Conservation (phyloP, 1,284 basidiomycete species). For the Sanghuangporus sanghuang region DNA sequence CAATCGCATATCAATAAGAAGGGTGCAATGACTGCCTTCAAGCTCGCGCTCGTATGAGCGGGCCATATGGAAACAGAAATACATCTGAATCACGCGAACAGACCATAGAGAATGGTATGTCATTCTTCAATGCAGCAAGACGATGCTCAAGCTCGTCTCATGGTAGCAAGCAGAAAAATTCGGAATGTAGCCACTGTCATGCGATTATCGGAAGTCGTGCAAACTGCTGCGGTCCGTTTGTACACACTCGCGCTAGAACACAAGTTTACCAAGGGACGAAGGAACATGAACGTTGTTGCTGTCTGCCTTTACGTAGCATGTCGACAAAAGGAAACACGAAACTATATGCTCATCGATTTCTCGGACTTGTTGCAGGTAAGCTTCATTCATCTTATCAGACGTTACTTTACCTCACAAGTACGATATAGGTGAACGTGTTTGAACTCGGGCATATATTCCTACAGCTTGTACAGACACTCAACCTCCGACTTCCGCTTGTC, state of each 20-base stretch:
- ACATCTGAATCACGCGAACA: conserved; percentile 79
- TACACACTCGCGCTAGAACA: conserved; percentile 94
- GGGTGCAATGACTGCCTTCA: not conserved
- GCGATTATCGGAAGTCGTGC: conserved; percentile 75
- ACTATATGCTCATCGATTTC: conserved; percentile 99
- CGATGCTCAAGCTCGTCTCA: conserved; percentile 7
- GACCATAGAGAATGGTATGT: conserved; percentile 78
- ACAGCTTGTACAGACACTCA: conserved; percentile 87
- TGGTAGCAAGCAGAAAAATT: conserved; percentile 76
- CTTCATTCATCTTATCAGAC: not conserved
- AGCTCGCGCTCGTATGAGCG: conserved; percentile 78
- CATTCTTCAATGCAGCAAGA: not conserved
- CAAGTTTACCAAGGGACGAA: conserved; percentile 90
- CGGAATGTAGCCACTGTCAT: conserved; percentile 76
- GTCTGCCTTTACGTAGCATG: conserved; percentile 96
- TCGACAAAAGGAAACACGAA: conserved; percentile 83
- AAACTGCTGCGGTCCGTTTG: conserved; percentile 79
- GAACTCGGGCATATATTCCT: conserved; percentile 96
- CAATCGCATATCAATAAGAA: conserved; percentile 6
- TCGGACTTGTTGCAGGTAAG: conserved; percentile 82
- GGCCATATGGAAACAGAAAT: conserved; percentile 74
- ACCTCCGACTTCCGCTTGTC: conserved; percentile 84
- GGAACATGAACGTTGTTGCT: conserved; percentile 90
- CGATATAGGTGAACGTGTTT: conserved; percentile 88
- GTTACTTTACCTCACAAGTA: not conserved